Conservation (phyloP, 179 eudicot genomes). For the Amaranthus tricolor region DNA sequence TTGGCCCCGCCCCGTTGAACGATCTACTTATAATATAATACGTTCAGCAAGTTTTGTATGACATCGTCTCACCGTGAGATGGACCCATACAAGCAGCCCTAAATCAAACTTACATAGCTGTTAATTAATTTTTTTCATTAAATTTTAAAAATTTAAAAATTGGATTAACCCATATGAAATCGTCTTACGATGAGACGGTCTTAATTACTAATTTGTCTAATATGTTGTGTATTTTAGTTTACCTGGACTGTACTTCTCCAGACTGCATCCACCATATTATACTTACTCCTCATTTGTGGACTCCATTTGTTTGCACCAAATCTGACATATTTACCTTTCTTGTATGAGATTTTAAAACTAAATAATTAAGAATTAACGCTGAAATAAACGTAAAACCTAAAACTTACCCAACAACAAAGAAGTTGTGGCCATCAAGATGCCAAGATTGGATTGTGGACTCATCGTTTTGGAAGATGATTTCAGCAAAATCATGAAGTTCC, state of each 20-base stretch:
- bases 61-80: too few species aligned
- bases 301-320: slow-evolving; percentile 66
- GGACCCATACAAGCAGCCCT: too few species aligned
- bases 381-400: background rate
- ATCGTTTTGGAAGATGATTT: slow-evolving; percentile 75
- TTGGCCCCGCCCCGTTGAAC: too few species aligned
- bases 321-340: slow-evolving; percentile 31
- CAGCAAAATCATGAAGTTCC: slow-evolving; percentile 59
- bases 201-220: too few species aligned
- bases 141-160: too few species aligned
- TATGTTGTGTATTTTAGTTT: too few species aligned
- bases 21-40: too few species aligned
- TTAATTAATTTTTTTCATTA: too few species aligned
- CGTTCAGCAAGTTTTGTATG: too few species aligned
- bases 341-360: background rate
- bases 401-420: slow-evolving; percentile 70
- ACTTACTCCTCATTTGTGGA: slow-evolving; percentile 46
- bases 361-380: background rate
- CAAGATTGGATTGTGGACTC: slow-evolving; percentile 62
- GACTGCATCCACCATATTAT: slow-evolving; percentile 62
- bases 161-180: too few species aligned
- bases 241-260: slow-evolving; percentile 69
- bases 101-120: too few species aligned
- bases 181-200: too few species aligned
- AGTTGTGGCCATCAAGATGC: slow-evolving; percentile 77